Percentiles rank a stretch among this genome's conserved stretches.
phyloP scores from a whole-genome alignment of 164 flowering plant species.

The Tetracentron sinense region DNA sequence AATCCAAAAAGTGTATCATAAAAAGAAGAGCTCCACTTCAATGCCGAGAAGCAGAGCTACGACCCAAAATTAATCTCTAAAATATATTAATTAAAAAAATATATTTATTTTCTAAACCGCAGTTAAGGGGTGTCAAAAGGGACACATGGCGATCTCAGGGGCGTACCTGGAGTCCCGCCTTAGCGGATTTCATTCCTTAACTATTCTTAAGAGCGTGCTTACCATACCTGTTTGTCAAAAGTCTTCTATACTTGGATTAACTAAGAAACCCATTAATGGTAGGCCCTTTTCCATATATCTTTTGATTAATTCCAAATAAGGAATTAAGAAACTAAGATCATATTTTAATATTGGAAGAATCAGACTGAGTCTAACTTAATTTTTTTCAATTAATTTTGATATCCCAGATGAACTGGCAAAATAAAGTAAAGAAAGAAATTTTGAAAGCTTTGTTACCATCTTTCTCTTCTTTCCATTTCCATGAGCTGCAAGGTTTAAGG shows the following conservation, averaged over 20 bases:
- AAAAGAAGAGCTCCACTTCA: too few relatives aligned
- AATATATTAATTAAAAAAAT: too few relatives aligned
- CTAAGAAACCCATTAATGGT: too few relatives aligned
- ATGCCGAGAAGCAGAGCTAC: too few relatives aligned
- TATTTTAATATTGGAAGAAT: slow-evolving; percentile 22
- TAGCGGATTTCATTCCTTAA: too few relatives aligned
- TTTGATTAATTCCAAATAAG: background rate
- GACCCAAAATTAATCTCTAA: too few relatives aligned
- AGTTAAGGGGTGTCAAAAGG: too few relatives aligned
- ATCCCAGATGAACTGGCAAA: slow-evolving; percentile 42
- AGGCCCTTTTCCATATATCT: slow-evolving; percentile 27
- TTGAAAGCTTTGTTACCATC: slow-evolving; percentile 13
- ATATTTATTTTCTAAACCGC: too few relatives aligned
- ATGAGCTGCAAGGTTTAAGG: slow-evolving; percentile 11
- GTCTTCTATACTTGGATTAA: too few relatives aligned
- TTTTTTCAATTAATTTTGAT: slow-evolving; percentile 14
- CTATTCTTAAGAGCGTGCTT: background rate
- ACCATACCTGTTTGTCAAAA: slow-evolving; percentile 8
- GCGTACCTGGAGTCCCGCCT: too few relatives aligned
- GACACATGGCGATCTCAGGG: too few relatives aligned
- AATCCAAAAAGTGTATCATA: too few relatives aligned
- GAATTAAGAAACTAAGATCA: background rate
- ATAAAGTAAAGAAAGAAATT: slow-evolving; percentile 23
- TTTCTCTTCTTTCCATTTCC: slow-evolving; percentile 12
- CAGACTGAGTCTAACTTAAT: slow-evolving; percentile 21